Base-by-base conservation (phyloP, 345 rosid species). In the Boechera divaricarpa region DNA sequence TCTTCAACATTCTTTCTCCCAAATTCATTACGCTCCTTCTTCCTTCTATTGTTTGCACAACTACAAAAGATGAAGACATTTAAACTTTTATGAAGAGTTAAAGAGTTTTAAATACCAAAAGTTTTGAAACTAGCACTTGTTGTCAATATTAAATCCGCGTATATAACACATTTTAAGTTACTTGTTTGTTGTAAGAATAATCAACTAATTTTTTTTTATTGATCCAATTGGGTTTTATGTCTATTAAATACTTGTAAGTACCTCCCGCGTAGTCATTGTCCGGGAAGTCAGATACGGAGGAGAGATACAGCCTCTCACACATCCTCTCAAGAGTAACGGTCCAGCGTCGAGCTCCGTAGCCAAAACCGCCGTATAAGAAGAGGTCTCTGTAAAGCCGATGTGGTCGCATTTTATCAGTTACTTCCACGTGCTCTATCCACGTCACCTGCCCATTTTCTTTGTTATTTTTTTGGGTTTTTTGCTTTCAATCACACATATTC, bases 381-480 rank as follows among this genome's bases (percentile, higher is more conserved):
- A 88, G 76, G 72, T 87, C 94, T 76, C 87, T 76, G 59, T 80
- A 93, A 39, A 91, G 91, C 51, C 87, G 75, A 73, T 91, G 87
- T n/a, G 85, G 73, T 55, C 80, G 84, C 64, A 65, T 56, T 83
- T 66, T 85, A 0, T 89, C 93, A 53, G 87, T 86, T 2, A 85
- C 90, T 75, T 87, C 92, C 52, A 88, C 90, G 57, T 93, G 97
- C 68, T 91, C 97, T 3, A 93, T 69, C 98, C 97, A 93, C 10
- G 89, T 93, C 41, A 93, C 88, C 98, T 92, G 79, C 55, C 36
- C 70, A 49, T 36, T 61, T 54, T 35, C 33, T 35, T 59, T 21
- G 35, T 76, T 12, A 62, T 1, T 35, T 15, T 21, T 21, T 21
- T 21, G 21, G 24, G 3, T 18, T 3, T 12, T 70, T 54, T 54